These are phyloP conservation scores for Xylaria palmicola DNA, from an alignment of 495 filamentous ascomycete species.

Conservation along the genomic window DNA sequence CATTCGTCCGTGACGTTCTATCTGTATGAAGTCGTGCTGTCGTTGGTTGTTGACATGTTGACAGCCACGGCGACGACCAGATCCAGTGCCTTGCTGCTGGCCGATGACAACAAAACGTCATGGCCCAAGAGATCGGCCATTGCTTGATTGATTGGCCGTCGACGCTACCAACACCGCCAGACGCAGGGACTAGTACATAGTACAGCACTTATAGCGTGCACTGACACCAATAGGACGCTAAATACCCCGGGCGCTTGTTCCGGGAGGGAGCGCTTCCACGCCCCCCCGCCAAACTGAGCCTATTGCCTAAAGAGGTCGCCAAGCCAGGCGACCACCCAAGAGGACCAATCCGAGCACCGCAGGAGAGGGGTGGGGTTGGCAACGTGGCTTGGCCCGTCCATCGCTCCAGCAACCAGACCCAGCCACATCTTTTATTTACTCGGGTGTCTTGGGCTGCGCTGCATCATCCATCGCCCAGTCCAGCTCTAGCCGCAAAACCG, in stretches of 20 bases:
- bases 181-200: too few species aligned
- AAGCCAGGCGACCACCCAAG: neutral
- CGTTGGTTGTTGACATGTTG: neutral
- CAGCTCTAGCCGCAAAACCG: slow-evolving; percentile 16
- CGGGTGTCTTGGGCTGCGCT: slow-evolving; percentile 15
- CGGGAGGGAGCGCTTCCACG: too few species aligned
- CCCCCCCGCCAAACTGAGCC: too few species aligned
- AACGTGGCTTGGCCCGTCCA: slow-evolving; percentile 20
- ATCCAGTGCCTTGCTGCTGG: neutral
- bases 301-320: too few species aligned
- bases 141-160: neutral
- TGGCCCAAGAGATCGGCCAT: neutral
- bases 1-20: too few species aligned
- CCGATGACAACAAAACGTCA: too few species aligned
- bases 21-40: too few species aligned
- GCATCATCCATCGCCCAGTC: neutral
- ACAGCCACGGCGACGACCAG: neutral
- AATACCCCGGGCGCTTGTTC: too few species aligned
- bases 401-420: slow-evolving; percentile 30
- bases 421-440: slow-evolving; percentile 41
- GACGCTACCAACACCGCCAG: neutral
- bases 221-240: too few species aligned
- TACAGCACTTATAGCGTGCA: too few species aligned
- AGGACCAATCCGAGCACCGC: neutral
- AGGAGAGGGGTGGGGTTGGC: neutral